Evolutionary conservation across 1,284 basidiomycete species (phyloP).

Genomic region (Sporisorium exsertum): DNA sequence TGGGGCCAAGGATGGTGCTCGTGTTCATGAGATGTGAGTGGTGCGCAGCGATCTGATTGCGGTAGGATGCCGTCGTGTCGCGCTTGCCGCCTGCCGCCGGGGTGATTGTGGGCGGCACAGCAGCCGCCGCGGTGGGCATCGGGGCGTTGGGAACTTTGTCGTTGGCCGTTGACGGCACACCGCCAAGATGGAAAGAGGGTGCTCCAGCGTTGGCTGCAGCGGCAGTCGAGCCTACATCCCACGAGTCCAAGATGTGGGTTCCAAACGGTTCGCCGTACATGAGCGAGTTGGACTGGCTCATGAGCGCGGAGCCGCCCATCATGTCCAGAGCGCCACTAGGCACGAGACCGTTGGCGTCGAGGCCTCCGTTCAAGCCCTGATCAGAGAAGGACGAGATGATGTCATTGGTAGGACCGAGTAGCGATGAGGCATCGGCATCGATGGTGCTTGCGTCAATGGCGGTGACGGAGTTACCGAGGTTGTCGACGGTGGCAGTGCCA

Average conservation of each 20-base stretch:
- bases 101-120: neutral
- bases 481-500: slow-evolving; percentile 1
- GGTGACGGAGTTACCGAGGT: slow-evolving; percentile 18
- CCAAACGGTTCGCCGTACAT: slow-evolving; percentile 36
- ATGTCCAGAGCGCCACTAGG: slow-evolving; percentile 31
- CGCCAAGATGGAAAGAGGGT: slow-evolving; percentile 19
- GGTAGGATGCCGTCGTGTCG: slow-evolving; percentile 41
- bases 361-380: slow-evolving; percentile 23
- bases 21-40: slow-evolving; percentile 50
- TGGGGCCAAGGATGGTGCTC: slow-evolving; percentile 21
- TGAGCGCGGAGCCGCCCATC: slow-evolving; percentile 30
- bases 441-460: neutral
- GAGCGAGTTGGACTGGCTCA: slow-evolving; percentile 44
- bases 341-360: slow-evolving; percentile 11
- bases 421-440: slow-evolving; percentile 4
- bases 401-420: slow-evolving; percentile 24
- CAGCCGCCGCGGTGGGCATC: neutral
- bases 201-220: slow-evolving; percentile 7
- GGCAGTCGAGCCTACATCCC: slow-evolving; percentile 26
- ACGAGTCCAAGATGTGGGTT: slow-evolving; percentile 30
- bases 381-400: slow-evolving; percentile 42
- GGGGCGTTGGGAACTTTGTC: too few relatives aligned
- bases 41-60: slow-evolving; percentile 51
- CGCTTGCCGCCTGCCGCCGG: slow-evolving; percentile 7
- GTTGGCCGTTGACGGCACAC: slow-evolving; percentile 3